A percentile compares a stretch with the other conserved stretches of the same genome.
phyloP scores from a whole-genome alignment of 2,329 filamentous ascomycete genomes.

The Lachnellula suecica region DNA sequence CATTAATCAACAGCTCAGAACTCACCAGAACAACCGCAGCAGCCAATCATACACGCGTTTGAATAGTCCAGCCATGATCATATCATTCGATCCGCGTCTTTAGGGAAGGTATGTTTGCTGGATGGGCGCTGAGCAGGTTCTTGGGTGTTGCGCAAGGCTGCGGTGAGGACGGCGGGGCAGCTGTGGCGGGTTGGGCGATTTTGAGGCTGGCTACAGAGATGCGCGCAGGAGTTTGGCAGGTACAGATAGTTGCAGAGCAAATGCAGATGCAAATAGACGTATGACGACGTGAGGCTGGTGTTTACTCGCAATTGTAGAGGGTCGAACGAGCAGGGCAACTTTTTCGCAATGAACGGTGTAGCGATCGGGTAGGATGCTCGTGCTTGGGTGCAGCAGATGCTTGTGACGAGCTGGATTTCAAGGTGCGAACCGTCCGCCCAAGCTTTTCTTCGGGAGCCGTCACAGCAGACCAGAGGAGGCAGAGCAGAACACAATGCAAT shows the following conservation, averaged over 20 bases:
- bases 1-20: constrained; percentile 28
- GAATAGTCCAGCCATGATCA: constrained; percentile 85
- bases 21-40: constrained; percentile 93
- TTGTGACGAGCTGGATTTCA: constrained; percentile 18
- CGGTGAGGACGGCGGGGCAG: constrained; percentile 14
- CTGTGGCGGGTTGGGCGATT: constrained; percentile 11
- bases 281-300: constrained; percentile 4
- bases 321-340: constrained; percentile 1
- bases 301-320: constrained; percentile 12
- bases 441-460: background rate
- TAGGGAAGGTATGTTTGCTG: background rate
- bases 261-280: too few relatives aligned
- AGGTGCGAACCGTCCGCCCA: too few relatives aligned
- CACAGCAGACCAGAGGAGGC: background rate
- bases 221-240: constrained; percentile 3
- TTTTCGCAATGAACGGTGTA: constrained; percentile 23
- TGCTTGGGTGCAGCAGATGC: too few relatives aligned
- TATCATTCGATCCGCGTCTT: constrained; percentile 9
- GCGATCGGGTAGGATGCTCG: constrained; percentile 25
- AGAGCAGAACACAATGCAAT: too few relatives aligned
- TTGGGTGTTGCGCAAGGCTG: constrained; percentile 28
- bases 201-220: background rate
- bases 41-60: constrained; percentile 97
- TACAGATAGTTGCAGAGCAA: too few relatives aligned
- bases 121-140: constrained; percentile 13